phyloP scores from a whole-genome alignment of 2,329 filamentous ascomycete species.

The Cladosporium sphaerospermum region DNA sequence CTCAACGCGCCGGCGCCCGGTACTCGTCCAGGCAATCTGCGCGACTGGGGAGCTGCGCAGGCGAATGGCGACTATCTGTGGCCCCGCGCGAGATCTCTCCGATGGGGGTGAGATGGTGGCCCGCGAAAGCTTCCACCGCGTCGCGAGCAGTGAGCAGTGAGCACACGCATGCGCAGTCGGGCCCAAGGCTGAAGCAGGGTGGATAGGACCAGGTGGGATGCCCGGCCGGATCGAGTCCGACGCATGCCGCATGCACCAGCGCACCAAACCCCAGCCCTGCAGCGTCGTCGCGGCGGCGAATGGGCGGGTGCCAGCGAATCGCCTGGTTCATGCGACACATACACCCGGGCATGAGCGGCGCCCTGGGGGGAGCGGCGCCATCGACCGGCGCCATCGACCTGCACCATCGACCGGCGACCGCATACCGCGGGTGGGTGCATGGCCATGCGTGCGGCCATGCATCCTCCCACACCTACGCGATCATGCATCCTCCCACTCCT shows the following conservation, averaged over 20 bases:
- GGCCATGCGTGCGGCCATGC: slow-evolving; percentile 9
- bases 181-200: not conserved
- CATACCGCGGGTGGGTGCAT: slow-evolving; percentile 1
- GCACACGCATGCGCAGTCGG: too few relatives aligned
- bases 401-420: too few relatives aligned
- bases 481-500: slow-evolving; percentile 11
- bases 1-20: too few relatives aligned
- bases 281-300: slow-evolving; percentile 16
- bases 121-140: too few relatives aligned
- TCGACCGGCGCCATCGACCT: too few relatives aligned
- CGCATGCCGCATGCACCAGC: slow-evolving; percentile 1
- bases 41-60: too few relatives aligned
- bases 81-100: too few relatives aligned
- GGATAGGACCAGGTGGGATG: not conserved
- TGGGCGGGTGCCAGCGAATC: slow-evolving; percentile 23
- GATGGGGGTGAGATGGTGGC: too few relatives aligned
- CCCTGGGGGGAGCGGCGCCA: not conserved
- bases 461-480: not conserved
- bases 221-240: slow-evolving; percentile 1
- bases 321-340: slow-evolving; percentile 18
- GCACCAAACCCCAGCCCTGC: slow-evolving; percentile 13
- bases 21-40: too few relatives aligned
- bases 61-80: too few relatives aligned
- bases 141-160: too few relatives aligned
- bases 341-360: slow-evolving; percentile 7